Evolutionary conservation across 805 yeast species (phyloP).

Genomic region (Yarrowia yakushimensis): DNA sequence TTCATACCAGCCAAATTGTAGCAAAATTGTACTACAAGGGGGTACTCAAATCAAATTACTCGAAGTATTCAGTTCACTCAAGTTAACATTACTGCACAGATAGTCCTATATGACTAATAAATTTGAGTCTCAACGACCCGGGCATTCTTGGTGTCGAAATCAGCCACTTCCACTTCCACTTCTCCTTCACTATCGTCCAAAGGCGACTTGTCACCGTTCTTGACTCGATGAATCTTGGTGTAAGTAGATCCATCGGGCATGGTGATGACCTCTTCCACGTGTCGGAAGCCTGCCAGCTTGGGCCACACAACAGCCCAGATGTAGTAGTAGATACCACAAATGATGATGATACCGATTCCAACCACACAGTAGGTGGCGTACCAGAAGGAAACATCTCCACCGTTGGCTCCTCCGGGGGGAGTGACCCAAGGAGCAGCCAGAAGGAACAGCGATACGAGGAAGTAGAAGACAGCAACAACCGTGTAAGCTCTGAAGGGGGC

Average conservation of each 20-base stretch:
- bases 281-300: background rate
- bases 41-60: too few species aligned
- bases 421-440: conserved; percentile 22
- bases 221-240: conserved; percentile 1
- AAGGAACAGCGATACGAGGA: background rate
- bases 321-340: conserved; percentile 12
- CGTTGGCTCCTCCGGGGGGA: conserved; percentile 15
- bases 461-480: background rate
- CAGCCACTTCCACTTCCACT: too few species aligned
- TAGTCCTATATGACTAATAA: background rate
- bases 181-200: background rate
- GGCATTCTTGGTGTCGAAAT: background rate
- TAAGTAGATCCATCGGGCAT: background rate
- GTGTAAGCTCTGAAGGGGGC: conserved; percentile 11
- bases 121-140: background rate
- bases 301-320: conserved; percentile 12
- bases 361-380: conserved; percentile 23
- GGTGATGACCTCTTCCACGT: background rate
- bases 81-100: too few species aligned
- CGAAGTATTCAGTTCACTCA: too few species aligned
- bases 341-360: conserved; percentile 8
- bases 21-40: too few species aligned
- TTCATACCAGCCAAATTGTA: too few species aligned
- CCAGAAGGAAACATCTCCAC: conserved; percentile 16
- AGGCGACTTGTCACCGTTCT: background rate